These are phyloP conservation scores for Globisporangium barbulae DNA, from an alignment of 352 stramenopile species.

Conservation along the genomic window DNA sequence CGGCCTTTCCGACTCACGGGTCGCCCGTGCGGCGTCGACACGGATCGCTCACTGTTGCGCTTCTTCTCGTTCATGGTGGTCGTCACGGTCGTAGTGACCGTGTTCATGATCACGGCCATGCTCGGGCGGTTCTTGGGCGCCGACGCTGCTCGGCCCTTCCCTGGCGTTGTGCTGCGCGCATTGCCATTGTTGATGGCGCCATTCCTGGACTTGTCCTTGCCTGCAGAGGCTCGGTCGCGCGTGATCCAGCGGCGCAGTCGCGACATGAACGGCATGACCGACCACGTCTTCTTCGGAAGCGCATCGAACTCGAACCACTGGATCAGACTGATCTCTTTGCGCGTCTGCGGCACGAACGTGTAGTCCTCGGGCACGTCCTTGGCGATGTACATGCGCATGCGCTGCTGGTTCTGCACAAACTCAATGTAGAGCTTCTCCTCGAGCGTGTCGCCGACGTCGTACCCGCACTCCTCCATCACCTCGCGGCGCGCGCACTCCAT, in stretches of 20 bases:
- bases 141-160: slow-evolving; percentile 64
- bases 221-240: slow-evolving; percentile 28
- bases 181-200: background rate
- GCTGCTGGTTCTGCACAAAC: slow-evolving; percentile 85
- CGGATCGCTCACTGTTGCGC: slow-evolving; percentile 39
- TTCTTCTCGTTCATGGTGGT: slow-evolving; percentile 36
- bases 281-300: slow-evolving; percentile 93
- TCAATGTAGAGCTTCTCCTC: slow-evolving; percentile 79
- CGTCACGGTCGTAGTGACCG: slow-evolving; percentile 11
- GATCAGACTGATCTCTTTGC: slow-evolving; percentile 94
- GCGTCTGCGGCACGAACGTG: slow-evolving; percentile 90
- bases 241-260: slow-evolving; percentile 90
- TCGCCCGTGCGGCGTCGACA: slow-evolving; percentile 66
- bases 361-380: slow-evolving; percentile 89
- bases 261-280: slow-evolving; percentile 91
- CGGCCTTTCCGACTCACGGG: slow-evolving; percentile 43
- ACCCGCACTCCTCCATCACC: slow-evolving; percentile 92
- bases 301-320: slow-evolving; percentile 89
- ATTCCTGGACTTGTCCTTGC: slow-evolving; percentile 40
- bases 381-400: slow-evolving; percentile 92
- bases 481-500: slow-evolving; percentile 88
- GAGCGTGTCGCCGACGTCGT: slow-evolving; percentile 79
- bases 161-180: slow-evolving; percentile 26
- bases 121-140: slow-evolving; percentile 66
- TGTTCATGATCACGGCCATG: slow-evolving; percentile 34